Base-by-base conservation (phyloP, 2,329 filamentous ascomycete species). In the Chaetoscypha palmicola region DNA sequence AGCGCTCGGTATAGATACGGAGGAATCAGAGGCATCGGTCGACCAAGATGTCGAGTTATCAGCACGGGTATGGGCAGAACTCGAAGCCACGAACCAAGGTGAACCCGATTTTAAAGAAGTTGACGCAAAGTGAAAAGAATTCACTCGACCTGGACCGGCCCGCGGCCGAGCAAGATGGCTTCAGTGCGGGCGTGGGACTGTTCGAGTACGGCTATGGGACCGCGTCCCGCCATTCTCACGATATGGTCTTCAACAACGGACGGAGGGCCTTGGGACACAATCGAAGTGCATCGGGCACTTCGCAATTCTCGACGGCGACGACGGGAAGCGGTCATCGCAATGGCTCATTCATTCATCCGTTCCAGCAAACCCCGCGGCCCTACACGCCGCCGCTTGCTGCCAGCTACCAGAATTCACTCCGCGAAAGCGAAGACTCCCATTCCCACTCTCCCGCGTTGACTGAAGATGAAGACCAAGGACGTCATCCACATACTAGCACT, bases 71-170 rank as follows among this genome's bases (percentile, higher is more conserved):
- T n/a, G 51, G 50, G 21, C 46, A 52, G 11, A 40, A 45, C n/a
- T 43, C 51, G 16, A 61, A 55, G 42, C 45, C 57, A 41, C 43
- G 57, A 43, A 52, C 50, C 3, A 62, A 55, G 32, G 55, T 60
- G 28, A 81, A 79, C 62, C 78, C 78, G 8, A 80, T 81, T 34
- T 64, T 82, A 41, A 79, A 79, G 61, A 81, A 79, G 59, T 51
- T 60, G 42, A 53, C 58, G 14, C 53, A 57, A 35, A 78, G 74
- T 52, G 76, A 79, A 52, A 79, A 79, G 66, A 79, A 71, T 56
- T 81, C 78, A 35, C 62, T 81, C 47, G 79, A 83, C 54, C 61
- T 82, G 49, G 74, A 81, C 58, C 72, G 77, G 34, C 68, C 69
- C 16, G 77, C 75, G 69, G 72, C 76, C 32, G 76, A 80, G 47